These are phyloP conservation scores for Fusarium napiforme DNA, from an alignment of 2,329 filamentous ascomycete genomes.

Conservation along the genomic window DNA sequence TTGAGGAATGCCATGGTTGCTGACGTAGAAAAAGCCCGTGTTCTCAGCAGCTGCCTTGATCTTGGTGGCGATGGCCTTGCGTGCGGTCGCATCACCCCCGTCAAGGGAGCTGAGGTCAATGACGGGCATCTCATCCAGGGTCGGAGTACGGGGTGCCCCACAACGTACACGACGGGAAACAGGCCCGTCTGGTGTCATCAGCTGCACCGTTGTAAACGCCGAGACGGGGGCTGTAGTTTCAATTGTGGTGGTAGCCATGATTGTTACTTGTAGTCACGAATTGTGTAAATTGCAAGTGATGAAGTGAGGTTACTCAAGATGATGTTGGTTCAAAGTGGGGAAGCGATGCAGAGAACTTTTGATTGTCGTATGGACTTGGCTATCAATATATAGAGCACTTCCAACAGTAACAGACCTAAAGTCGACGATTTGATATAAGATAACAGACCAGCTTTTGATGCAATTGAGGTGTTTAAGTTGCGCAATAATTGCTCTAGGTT, in stretches of 20 bases:
- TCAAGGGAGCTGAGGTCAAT: neutral
- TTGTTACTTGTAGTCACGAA: fast-evolving
- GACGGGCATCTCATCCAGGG: slow-evolving; percentile 1
- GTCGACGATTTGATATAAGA: neutral
- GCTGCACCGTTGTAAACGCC: slow-evolving; percentile 4
- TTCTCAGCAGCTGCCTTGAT: neutral
- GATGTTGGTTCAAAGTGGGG: neutral
- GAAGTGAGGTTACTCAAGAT: neutral
- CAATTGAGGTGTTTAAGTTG: neutral
- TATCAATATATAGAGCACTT: neutral
- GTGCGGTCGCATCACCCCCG: neutral
- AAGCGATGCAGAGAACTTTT: neutral
- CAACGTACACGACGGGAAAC: slow-evolving; percentile 13
- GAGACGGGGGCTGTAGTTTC: neutral
- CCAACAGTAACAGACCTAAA: fast-evolving
- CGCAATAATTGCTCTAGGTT: neutral
- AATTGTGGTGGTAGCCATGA: neutral
- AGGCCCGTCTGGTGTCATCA: slow-evolving; percentile 3
- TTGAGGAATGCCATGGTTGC: neutral
- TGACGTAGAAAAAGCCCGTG: neutral
- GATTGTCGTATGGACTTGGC: fast-evolving
- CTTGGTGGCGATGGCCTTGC: neutral
- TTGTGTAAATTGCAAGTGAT: fast-evolving
- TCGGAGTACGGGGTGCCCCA: slow-evolving; percentile 9
- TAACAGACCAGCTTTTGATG: too few relatives aligned